Percentiles rank a stretch among this genome's conserved stretches.
Evolutionary conservation across 1,284 basidiomycete genomes (phyloP).

Genomic region (Tausonia pullulans): DNA sequence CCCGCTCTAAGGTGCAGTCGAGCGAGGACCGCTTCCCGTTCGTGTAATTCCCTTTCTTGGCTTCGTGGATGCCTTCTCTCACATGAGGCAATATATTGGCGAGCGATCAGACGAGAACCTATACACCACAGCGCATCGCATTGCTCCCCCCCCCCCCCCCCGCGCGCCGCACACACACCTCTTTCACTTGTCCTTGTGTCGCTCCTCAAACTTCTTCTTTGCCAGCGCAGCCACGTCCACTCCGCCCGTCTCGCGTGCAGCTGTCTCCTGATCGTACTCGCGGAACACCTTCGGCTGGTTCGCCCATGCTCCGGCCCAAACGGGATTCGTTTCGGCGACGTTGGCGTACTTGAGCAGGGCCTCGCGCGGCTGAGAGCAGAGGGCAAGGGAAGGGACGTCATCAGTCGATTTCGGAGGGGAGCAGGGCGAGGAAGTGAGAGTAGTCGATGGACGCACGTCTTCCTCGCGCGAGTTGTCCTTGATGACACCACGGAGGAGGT

Average conservation of each 20-base stretch:
- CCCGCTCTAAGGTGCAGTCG: no score
- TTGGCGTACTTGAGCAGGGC: slow-evolving; percentile 88
- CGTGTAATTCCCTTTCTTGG: no score
- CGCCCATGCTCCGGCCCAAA: slow-evolving; percentile 11
- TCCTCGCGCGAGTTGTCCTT: slow-evolving; percentile 76
- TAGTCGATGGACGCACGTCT: slow-evolving; percentile 57
- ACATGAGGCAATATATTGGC: no score
- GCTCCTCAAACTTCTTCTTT: no score
- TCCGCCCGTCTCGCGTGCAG: background rate
- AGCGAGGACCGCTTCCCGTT: no score
- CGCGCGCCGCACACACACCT: no score
- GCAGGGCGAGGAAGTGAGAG: background rate
- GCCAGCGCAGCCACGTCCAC: no score
- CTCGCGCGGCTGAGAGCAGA: slow-evolving; percentile 64
- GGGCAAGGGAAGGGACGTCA: background rate
- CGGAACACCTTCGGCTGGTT: slow-evolving; percentile 17
- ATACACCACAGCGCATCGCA: no score
- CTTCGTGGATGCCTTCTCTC: no score
- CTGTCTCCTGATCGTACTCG: slow-evolving; percentile 11
- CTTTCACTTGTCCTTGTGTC: no score
- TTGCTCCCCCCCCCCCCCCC: no score
- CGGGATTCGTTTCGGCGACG: slow-evolving; percentile 56
- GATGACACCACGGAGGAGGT: slow-evolving; percentile 85
- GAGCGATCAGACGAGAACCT: no score
- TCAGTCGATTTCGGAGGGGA: background rate